phyloP scores from a whole-genome alignment of 768 basidiomycete species.

The Kwoniella bestiolae region DNA sequence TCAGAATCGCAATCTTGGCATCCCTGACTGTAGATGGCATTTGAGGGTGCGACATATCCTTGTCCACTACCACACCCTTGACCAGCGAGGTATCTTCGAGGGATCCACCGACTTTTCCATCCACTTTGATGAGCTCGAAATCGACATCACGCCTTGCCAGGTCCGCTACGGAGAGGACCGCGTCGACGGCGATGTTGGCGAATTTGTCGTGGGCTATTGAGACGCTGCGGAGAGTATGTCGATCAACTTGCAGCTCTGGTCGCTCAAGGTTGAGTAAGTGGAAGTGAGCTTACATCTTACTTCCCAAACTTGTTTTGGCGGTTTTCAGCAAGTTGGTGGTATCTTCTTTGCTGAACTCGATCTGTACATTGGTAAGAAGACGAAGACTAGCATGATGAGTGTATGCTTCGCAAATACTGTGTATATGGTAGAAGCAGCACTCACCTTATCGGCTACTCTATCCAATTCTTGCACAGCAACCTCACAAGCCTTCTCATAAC shows the following conservation, averaged over 20 bases:
- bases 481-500: constrained; percentile 90
- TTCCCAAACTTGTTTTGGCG: constrained; percentile 93
- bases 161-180: constrained; percentile 92
- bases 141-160: constrained; percentile 91
- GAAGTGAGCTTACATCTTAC: constrained; percentile 81
- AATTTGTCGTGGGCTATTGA: constrained; percentile 95
- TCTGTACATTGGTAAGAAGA: constrained; percentile 49
- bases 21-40: constrained; percentile 90
- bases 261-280: not conserved
- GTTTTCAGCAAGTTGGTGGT: constrained; percentile 89
- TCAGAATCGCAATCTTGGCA: constrained; percentile 92
- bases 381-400: too few relatives aligned
- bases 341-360: constrained; percentile 79
- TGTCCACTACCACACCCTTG: constrained; percentile 97
- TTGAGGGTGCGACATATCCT: constrained; percentile 99
- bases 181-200: constrained; percentile 96
- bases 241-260: too few relatives aligned
- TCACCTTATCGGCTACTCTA: constrained; percentile 75
- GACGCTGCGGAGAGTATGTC: constrained; percentile 70
- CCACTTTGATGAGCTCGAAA: constrained; percentile 98
- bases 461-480: constrained; percentile 91
- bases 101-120: constrained; percentile 97
- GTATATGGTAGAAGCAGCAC: too few relatives aligned
- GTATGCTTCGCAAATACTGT: too few relatives aligned
- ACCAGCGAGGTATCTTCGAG: constrained; percentile 93